These are phyloP conservation scores for Pseudogymnoascus sp. DNA, from an alignment of 2,329 filamentous ascomycete species.

Conservation along the genomic window DNA sequence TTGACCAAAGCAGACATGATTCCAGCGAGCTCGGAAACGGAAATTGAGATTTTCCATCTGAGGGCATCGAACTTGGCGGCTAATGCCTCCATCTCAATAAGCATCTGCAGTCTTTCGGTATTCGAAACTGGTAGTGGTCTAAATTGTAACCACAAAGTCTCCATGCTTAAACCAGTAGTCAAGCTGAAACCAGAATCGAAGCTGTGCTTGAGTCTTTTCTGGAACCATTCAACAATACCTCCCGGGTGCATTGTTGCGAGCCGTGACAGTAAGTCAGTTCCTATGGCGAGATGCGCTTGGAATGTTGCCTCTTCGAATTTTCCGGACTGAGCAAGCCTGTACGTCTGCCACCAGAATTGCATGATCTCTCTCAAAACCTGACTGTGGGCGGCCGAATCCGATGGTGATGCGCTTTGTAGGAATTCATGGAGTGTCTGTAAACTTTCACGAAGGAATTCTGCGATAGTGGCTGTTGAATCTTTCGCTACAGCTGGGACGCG, in stretches of 20 bases:
- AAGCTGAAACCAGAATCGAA: slow-evolving; percentile 67
- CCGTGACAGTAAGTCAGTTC: slow-evolving; percentile 19
- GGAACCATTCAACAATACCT: slow-evolving; percentile 16
- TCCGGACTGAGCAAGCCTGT: slow-evolving; percentile 36
- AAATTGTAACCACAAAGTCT: slow-evolving; percentile 65
- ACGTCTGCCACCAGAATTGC: slow-evolving; percentile 49
- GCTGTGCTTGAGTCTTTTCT: slow-evolving; percentile 40
- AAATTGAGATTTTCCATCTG: slow-evolving; percentile 49
- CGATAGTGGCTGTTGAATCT: slow-evolving; percentile 51
- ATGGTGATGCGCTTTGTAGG: slow-evolving; percentile 31
- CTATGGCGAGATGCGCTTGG: slow-evolving; percentile 51
- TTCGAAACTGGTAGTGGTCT: slow-evolving; percentile 53
- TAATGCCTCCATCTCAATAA: slow-evolving; percentile 46
- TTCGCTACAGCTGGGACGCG: slow-evolving; percentile 49
- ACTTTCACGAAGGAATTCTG: slow-evolving; percentile 41
- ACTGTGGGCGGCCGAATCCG: slow-evolving; percentile 20
- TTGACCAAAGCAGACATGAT: slow-evolving; percentile 48
- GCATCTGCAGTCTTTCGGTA: slow-evolving; percentile 37
- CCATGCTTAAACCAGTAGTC: slow-evolving; percentile 71
- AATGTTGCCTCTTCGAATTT: slow-evolving; percentile 56
- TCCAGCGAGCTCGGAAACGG: slow-evolving; percentile 44
- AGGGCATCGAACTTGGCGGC: slow-evolving; percentile 53
- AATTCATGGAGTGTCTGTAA: slow-evolving; percentile 38
- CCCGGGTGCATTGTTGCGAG: background rate
- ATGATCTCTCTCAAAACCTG: slow-evolving; percentile 36